A percentile compares a stretch with the other conserved stretches of the same genome.
Evolutionary conservation across 768 basidiomycete species (phyloP).

Genomic region (Sporobolomyces roseus): DNA sequence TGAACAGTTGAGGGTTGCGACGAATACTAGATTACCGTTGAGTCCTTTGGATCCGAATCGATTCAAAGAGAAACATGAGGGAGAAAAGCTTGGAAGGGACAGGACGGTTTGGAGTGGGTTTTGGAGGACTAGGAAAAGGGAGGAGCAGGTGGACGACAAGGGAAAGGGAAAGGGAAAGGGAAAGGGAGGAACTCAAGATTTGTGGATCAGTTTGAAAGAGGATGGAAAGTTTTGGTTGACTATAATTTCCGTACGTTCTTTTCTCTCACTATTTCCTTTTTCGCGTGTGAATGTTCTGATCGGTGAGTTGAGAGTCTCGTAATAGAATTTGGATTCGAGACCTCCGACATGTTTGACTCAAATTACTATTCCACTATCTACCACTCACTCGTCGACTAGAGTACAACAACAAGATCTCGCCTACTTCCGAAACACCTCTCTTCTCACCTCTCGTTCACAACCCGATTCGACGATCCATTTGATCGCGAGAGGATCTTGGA

Average conservation of each 20-base stretch:
- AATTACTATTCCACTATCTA: background rate
- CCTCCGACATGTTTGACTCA: slow-evolving; percentile 40
- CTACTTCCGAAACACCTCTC: slow-evolving; percentile 20
- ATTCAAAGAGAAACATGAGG: background rate
- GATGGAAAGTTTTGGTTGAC: slow-evolving; percentile 31
- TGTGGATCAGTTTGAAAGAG: slow-evolving; percentile 34
- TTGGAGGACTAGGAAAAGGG: slow-evolving; percentile 17
- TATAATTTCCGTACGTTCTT: slow-evolving; percentile 29
- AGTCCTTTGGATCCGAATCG: background rate
- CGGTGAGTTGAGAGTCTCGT: background rate
- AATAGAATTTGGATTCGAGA: slow-evolving; percentile 38
- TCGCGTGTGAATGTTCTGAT: background rate
- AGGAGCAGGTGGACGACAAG: background rate
- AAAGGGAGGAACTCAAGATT: slow-evolving; percentile 23
- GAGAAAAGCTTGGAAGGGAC: background rate
- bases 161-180: background rate
- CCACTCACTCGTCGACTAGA: background rate
- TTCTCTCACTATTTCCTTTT: background rate
- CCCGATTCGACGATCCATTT: slow-evolving; percentile 7
- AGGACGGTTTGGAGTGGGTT: slow-evolving; percentile 18
- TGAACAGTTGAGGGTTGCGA: no score
- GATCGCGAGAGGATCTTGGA: no score
- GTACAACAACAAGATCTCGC: background rate
- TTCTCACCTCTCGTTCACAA: slow-evolving; percentile 18
- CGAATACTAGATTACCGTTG: background rate